Evolutionary conservation across 805 yeast genomes (phyloP).

Genomic region (Cyberlindnera xylosilytica): DNA sequence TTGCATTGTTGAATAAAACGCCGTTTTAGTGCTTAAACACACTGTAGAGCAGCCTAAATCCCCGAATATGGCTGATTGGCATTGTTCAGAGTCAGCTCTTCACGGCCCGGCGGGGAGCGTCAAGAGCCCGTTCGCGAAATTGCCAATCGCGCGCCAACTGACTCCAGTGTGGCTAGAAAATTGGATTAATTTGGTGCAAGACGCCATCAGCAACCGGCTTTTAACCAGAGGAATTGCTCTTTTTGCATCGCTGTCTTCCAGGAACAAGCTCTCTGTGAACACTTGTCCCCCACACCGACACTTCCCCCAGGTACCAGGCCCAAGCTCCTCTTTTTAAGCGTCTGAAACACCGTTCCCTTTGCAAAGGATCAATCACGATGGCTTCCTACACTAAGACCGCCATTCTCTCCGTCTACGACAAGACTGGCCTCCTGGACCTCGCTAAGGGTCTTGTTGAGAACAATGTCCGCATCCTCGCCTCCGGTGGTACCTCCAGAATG

Average conservation of each 20-base stretch:
- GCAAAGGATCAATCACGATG: slow-evolving; percentile 15
- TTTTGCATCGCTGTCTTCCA: not conserved
- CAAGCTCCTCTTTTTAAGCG: not conserved
- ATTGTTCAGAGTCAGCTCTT: slow-evolving; percentile 1
- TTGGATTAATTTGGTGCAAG: slow-evolving; percentile 15
- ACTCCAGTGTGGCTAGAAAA: slow-evolving; percentile 11
- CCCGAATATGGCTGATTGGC: not conserved
- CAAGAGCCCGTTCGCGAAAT: slow-evolving; percentile 4
- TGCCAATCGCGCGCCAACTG: slow-evolving; percentile 1
- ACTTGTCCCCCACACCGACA: not conserved
- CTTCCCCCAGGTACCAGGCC: not conserved
- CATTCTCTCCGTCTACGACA: slow-evolving; percentile 93
- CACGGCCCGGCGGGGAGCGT: not conserved
- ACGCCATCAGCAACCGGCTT: slow-evolving; percentile 2
- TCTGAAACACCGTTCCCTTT: not conserved
- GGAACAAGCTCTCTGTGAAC: not conserved
- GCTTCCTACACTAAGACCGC: slow-evolving; percentile 69
- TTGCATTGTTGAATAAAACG: not conserved
- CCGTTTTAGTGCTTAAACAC: not conserved
- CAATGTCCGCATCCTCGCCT: slow-evolving; percentile 88
- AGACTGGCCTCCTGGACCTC: slow-evolving; percentile 91
- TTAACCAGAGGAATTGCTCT: slow-evolving; percentile 2
- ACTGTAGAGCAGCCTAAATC: not conserved
- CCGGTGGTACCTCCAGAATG: slow-evolving; percentile 95
- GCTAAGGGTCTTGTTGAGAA: slow-evolving; percentile 92